Conservation (phyloP, 805 yeast species). For the Jamesozyma rosinii region DNA sequence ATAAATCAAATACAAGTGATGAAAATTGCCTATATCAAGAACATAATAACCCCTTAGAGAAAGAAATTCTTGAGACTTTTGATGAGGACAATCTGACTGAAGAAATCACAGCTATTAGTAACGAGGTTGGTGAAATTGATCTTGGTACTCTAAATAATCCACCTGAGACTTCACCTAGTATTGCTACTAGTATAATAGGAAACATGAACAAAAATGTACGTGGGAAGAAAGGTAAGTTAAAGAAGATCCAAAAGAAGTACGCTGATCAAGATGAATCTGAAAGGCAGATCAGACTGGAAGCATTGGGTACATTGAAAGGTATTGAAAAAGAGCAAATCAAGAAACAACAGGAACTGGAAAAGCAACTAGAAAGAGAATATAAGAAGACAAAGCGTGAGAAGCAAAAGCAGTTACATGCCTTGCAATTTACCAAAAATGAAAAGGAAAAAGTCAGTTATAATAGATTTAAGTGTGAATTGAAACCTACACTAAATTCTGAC, state of each 20-base stretch:
- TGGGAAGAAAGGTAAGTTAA: conserved; percentile 78
- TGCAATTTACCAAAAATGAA: conserved; percentile 30
- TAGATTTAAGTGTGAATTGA: conserved; percentile 34
- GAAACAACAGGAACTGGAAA: conserved; percentile 27
- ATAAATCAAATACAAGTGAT: neutral
- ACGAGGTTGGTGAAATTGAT: neutral
- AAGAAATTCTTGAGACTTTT: too few species aligned
- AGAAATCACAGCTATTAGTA: neutral
- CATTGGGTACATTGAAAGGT: conserved; percentile 72
- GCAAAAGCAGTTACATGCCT: conserved; percentile 33
- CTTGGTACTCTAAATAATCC: too few species aligned
- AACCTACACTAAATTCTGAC: conserved; percentile 24
- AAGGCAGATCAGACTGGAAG: conserved; percentile 61
- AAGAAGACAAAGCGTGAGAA: conserved; percentile 31
- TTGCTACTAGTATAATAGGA: conserved; percentile 17
- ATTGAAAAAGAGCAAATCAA: conserved; percentile 33
- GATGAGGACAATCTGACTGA: too few species aligned
- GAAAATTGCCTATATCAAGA: too few species aligned
- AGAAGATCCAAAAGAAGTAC: conserved; percentile 74
- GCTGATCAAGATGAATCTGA: conserved; percentile 92
- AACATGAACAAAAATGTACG: conserved; percentile 43
- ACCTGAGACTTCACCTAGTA: too few species aligned
- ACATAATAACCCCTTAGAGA: too few species aligned
- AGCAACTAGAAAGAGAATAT: conserved; percentile 30
- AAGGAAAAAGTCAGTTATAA: conserved; percentile 38